These are phyloP conservation scores for Phallus indusiatus DNA, from an alignment of 768 basidiomycete genomes.

Conservation along the genomic window DNA sequence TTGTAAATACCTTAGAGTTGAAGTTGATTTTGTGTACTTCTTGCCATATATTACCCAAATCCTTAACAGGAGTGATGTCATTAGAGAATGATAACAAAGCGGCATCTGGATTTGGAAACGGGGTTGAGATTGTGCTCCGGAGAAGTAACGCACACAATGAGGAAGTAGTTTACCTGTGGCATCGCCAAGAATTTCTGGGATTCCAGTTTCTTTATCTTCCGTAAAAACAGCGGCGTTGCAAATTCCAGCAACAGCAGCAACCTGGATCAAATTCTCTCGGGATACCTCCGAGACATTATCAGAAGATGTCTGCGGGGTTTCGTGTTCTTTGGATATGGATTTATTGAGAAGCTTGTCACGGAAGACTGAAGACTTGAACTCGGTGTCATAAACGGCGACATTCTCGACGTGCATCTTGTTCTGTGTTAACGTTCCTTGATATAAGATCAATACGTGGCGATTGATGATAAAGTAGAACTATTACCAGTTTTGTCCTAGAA, in stretches of 20 bases:
- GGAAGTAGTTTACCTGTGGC: conserved; percentile 49
- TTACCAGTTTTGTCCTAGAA: conserved; percentile 42
- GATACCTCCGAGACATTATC: not conserved
- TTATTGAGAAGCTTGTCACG: not conserved
- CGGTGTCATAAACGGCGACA: conserved; percentile 28
- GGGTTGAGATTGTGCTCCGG: not conserved
- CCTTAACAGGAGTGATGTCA: conserved; percentile 20
- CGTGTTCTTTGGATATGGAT: too few relatives aligned
- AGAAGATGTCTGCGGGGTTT: too few relatives aligned
- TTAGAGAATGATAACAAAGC: conserved; percentile 47
- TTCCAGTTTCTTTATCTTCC: too few relatives aligned
- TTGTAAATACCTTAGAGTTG: conserved; percentile 30
- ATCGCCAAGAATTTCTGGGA: too few relatives aligned
- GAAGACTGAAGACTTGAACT: conserved; percentile 8
- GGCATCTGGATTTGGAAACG: conserved; percentile 31
- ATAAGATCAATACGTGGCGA: not conserved
- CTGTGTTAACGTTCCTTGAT: conserved; percentile 43
- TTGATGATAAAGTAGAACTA: not conserved
- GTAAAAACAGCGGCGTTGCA: conserved; percentile 45
- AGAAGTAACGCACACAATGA: not conserved
- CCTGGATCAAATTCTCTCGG: conserved; percentile 14
- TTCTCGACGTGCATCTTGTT: conserved; percentile 51
- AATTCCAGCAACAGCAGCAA: conserved; percentile 34
- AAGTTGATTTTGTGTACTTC: conserved; percentile 28
- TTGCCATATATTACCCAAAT: conserved; percentile 25